Evolutionary conservation across 2,329 filamentous ascomycete genomes (phyloP).

Genomic region (Colletotrichum salicis): DNA sequence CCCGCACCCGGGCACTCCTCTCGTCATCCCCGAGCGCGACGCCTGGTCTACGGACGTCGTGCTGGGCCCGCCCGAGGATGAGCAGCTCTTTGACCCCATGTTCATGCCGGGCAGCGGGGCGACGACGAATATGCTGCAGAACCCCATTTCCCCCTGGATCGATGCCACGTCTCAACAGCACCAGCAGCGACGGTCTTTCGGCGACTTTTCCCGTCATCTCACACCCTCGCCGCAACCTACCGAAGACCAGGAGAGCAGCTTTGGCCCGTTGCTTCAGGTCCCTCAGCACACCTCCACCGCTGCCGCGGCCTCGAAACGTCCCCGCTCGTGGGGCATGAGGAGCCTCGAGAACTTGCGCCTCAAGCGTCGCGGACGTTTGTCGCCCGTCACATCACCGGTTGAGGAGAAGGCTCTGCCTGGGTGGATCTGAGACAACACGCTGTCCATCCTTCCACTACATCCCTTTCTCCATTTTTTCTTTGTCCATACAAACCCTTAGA

Average conservation of each 20-base stretch:
- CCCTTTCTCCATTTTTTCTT: background rate
- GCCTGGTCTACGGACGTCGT: constrained; percentile 28
- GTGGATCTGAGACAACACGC: constrained; percentile 15
- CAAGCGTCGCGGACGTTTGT: constrained; percentile 33
- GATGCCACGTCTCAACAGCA: background rate
- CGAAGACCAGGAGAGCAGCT: background rate
- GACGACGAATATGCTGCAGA: background rate
- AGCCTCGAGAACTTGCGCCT: constrained; percentile 39
- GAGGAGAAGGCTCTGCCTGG: background rate
- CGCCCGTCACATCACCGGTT: background rate
- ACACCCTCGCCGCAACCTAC: background rate
- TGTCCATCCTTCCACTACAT: background rate
- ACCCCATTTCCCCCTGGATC: constrained; percentile 11
- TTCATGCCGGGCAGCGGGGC: background rate
- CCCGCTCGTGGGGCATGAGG: constrained; percentile 30
- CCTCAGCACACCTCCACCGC: constrained; percentile 19
- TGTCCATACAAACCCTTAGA: background rate
- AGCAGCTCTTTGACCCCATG: constrained; percentile 6
- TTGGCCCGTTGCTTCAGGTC: background rate
- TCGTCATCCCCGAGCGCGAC: constrained; percentile 27
- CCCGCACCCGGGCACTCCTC: constrained; percentile 25
- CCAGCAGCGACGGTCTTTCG: background rate
- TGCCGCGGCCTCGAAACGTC: constrained; percentile 24
- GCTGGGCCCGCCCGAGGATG: constrained; percentile 26
- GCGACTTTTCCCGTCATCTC: constrained; percentile 2